phyloP scores from a whole-genome alignment of 106 monocot species.

The Acanthochlamys bracteata region DNA sequence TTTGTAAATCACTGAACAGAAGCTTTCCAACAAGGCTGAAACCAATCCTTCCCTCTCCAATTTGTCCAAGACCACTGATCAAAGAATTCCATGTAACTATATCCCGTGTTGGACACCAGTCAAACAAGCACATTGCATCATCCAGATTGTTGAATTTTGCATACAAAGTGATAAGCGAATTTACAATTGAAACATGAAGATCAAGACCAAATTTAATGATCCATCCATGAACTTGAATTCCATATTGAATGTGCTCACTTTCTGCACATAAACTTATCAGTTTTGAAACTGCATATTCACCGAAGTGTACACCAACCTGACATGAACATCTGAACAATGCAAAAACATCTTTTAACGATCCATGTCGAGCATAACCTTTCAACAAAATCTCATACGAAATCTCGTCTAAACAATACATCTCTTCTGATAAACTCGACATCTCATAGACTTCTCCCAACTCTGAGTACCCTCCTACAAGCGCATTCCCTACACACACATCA shows the following conservation, averaged over 20 bases:
- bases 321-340: slow-evolving; percentile 13
- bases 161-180: slow-evolving; percentile 36
- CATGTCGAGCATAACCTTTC: slow-evolving; percentile 18
- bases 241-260: slow-evolving; percentile 1
- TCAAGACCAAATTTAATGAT: slow-evolving; percentile 19
- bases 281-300: slow-evolving; percentile 13
- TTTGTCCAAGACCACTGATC: slow-evolving; percentile 27
- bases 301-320: slow-evolving; percentile 2
- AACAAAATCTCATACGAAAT: slow-evolving; percentile 27
- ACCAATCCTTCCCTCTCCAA: slow-evolving; percentile 28
- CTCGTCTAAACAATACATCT: slow-evolving; percentile 17
- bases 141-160: slow-evolving; percentile 9
- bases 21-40: slow-evolving; percentile 19
- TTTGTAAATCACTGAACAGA: slow-evolving; percentile 22
- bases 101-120: slow-evolving; percentile 14
- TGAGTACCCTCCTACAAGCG: slow-evolving; percentile 24
- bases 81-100: slow-evolving; percentile 43
- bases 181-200: slow-evolving; percentile 22
- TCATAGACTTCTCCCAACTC: slow-evolving; percentile 13
- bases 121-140: slow-evolving; percentile 27
- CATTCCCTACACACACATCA: slow-evolving; percentile 28
- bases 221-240: slow-evolving; percentile 30
- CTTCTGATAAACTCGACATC: slow-evolving; percentile 16
- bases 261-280: slow-evolving; percentile 22
- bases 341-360: slow-evolving; percentile 16